Base-by-base conservation (phyloP, 75 land plant genomes). In the Selaginella tamariscina region DNA sequence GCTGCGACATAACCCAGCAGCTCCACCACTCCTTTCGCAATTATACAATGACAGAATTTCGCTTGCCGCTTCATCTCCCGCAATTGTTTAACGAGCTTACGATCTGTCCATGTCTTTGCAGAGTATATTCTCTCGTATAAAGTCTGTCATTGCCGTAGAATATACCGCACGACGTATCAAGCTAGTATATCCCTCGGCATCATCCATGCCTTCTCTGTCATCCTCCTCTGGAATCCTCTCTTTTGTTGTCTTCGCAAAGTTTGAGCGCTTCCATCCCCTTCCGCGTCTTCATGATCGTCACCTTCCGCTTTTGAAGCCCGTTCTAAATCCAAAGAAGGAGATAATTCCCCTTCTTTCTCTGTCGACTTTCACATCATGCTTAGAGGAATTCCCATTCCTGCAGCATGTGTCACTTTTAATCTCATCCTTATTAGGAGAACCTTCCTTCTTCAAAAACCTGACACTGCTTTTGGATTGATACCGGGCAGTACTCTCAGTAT, bases 261-360 rank as follows among this genome's bases (percentile, higher is more conserved):
- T 27, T 79, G 95, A 73, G 83, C 78, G 74, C 91, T 85, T 69
- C 78, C 95, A 31, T 85, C 91, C 30, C 86, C 85, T 74, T 89
- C 91, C 63, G 84, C 95, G 66, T 85, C 81, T 31, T 73, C 76
- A 67, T 73, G 81, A 2, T 69, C 67, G 2, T 5, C 49, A 5
- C n/a, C n/a, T n/a, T n/a, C n/a, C n/a, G n/a, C n/a, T n/a, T n/a
- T n/a, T n/a, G n/a, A n/a, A n/a, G n/a, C n/a, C n/a, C n/a, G n/a
- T n/a, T n/a, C n/a, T n/a, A n/a, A 70, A 33, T 95, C 91, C 44
- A 85, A 84, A 49, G 81, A 80, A 1, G 96, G 96, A 55, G 99
- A 90, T 64, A 95, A 70, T 69, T 95, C 96, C 66, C 99, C 96
- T 67, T 95, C 98, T 79, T n/a, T 94, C 99, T 29, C 88, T 81